phyloP scores from a whole-genome alignment of 192 early-diverging fungal species.

The Lobosporangium transversale region DNA sequence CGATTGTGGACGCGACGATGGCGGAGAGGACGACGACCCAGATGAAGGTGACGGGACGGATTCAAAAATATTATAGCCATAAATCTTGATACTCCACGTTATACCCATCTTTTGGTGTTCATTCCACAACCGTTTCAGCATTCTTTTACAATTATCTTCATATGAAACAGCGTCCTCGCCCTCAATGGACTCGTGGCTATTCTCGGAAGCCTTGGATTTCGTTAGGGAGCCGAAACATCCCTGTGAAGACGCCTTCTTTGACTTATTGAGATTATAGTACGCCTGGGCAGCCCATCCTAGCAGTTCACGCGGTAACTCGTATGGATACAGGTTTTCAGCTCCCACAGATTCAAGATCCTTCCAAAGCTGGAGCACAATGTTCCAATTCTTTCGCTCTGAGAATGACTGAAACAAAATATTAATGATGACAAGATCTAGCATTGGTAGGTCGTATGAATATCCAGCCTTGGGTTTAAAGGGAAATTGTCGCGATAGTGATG shows the following conservation, averaged over 20 bases:
- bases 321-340: conserved; percentile 28
- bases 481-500: neutral
- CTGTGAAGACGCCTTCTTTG: conserved; percentile 1
- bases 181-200: neutral
- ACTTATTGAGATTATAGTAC: too few relatives aligned
- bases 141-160: conserved; percentile 9
- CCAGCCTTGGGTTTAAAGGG: neutral
- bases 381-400: conserved; percentile 30
- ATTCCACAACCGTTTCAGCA: conserved; percentile 35
- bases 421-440: conserved; percentile 21
- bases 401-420: conserved; percentile 32
- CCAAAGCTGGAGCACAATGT: conserved; percentile 38
- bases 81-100: conserved; percentile 35
- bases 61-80: conserved; percentile 37
- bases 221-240: neutral
- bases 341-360: conserved; percentile 36
- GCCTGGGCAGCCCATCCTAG: conserved; percentile 38
- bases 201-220: neutral
- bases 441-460: conserved; percentile 11
- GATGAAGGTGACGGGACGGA: neutral
- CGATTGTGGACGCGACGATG: too few relatives aligned
- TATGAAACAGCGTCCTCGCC: neutral
- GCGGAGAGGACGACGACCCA: neutral
- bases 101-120: conserved; percentile 21
- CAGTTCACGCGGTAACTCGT: conserved; percentile 34